Evolutionary conservation across 2,329 filamentous ascomycete genomes (phyloP), one percentile per base, ranked within the genome.

Genomic region (Trichoderma koningiopsis): DNA sequence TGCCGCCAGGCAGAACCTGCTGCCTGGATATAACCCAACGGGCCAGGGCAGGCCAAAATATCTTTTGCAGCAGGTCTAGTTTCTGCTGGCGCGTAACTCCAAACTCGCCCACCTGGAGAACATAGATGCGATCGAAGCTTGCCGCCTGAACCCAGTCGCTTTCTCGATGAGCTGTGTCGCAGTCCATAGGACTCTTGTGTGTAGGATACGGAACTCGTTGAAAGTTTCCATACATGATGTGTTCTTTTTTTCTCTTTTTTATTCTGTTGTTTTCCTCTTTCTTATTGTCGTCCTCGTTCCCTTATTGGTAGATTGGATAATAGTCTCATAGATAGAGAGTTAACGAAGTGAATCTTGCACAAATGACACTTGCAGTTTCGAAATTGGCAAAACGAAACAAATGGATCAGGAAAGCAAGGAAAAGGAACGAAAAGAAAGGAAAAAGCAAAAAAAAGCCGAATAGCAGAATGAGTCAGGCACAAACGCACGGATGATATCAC

Each of bases 31-130:
- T 70, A 65, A 74, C 73, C 72, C 72, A 74, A 53, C 72, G 71
- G n/a, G 75, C 71, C 5, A 77, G 70, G 4, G 74, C 70, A 7
- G 72, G 72, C 76, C 76, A 77, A 52, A 76, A 77, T 62, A 67
- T 66, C 2, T 57, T 68, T 55, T 77, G 72, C 1, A 76, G 55
- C 7, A 77, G 69, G 11, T 68, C 67, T 5, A 74, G 63, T 69
- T 74, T 73, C 27, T 71, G 71, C 47, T 68, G 68, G 37, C 70
- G 66, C 33, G 72, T 71, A 13, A 74, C 69, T 53, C 67, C 68
- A 56, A 64, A 66, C 52, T 70, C 68, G 52, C 68, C 71, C 31
- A 70, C 61, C 52, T 37, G 68, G 57, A 72, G 62, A 60, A 70
- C 67, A 55, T 73, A 74, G 63, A 69, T 66, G 29, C 68, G 72